phyloP scores from a whole-genome alignment of 2,329 filamentous ascomycete genomes.

The Colletotrichum zoysiae region DNA sequence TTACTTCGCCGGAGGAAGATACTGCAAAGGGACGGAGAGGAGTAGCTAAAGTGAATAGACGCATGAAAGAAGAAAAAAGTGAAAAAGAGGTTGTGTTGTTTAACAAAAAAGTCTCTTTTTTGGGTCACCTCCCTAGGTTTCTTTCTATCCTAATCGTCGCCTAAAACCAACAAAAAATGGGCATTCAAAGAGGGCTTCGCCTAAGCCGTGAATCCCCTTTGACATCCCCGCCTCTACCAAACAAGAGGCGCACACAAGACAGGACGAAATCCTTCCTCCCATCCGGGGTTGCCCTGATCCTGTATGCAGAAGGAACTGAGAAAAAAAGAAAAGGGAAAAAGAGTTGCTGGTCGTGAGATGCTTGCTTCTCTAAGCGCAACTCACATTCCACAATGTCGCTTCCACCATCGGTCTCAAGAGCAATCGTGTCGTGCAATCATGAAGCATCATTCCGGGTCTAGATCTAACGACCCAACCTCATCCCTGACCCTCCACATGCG shows the following conservation, averaged over 20 bases:
- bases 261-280: conserved; percentile 32
- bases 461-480: conserved; percentile 35
- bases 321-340: conserved; percentile 17
- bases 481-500: conserved; percentile 36
- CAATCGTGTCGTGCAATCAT: conserved; percentile 42
- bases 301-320: conserved; percentile 40
- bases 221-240: conserved; percentile 36
- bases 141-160: conserved; percentile 39
- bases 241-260: conserved; percentile 35
- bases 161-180: conserved; percentile 37
- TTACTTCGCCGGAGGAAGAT: conserved; percentile 69
- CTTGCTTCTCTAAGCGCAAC: conserved; percentile 29
- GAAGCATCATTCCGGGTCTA: conserved; percentile 38
- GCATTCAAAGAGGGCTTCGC: conserved; percentile 38
- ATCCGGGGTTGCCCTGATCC: conserved; percentile 41
- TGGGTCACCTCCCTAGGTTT: conserved; percentile 30
- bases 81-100: neutral
- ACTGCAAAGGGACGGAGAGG: conserved; percentile 48
- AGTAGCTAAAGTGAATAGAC: conserved; percentile 43
- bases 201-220: conserved; percentile 35
- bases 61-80: neutral
- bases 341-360: conserved; percentile 32
- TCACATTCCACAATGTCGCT: conserved; percentile 26
- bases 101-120: conserved; percentile 25
- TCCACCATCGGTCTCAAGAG: conserved; percentile 37